A percentile compares a stretch with the other conserved stretches of the same genome.
Evolutionary conservation across 2,329 filamentous ascomycete genomes (phyloP).

Genomic region (Monilinia fructicola): DNA sequence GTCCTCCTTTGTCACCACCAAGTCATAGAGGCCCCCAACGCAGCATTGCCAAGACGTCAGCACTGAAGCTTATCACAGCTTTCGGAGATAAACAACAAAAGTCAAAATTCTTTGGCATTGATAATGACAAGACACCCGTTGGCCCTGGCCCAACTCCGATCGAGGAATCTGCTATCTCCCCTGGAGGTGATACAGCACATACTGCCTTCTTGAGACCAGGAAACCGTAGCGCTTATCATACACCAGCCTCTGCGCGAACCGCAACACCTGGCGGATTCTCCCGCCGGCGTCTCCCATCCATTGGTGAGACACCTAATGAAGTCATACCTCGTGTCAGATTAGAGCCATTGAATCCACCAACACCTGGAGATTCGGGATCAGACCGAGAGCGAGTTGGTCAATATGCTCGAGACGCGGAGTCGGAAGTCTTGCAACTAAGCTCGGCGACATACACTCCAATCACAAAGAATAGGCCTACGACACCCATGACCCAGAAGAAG

Average conservation of each 20-base stretch:
- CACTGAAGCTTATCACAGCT: slow-evolving; percentile 87
- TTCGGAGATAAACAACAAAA: slow-evolving; percentile 67
- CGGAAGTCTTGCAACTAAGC: slow-evolving; percentile 43
- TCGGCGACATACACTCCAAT: slow-evolving; percentile 40
- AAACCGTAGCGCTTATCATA: slow-evolving; percentile 67
- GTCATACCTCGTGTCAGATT: slow-evolving; percentile 45
- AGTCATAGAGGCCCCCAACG: slow-evolving; percentile 58
- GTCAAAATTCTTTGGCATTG: slow-evolving; percentile 62
- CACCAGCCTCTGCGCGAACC: slow-evolving; percentile 65
- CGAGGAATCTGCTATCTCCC: slow-evolving; percentile 73
- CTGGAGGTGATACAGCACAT: slow-evolving; percentile 61
- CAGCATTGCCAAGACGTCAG: slow-evolving; percentile 73
- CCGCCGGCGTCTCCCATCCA: slow-evolving; percentile 71
- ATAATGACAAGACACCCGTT: slow-evolving; percentile 69
- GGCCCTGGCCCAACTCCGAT: slow-evolving; percentile 85
- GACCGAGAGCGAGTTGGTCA: slow-evolving; percentile 46
- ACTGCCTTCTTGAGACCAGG: slow-evolving; percentile 68
- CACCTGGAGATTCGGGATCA: slow-evolving; percentile 48
- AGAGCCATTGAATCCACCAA: slow-evolving; percentile 44
- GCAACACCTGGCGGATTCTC: slow-evolving; percentile 60
- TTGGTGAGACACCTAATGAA: slow-evolving; percentile 65
- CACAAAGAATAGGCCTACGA: slow-evolving; percentile 60
- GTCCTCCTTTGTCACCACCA: slow-evolving; percentile 73
- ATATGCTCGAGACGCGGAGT: slow-evolving; percentile 36
- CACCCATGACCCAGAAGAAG: slow-evolving; percentile 59